Evolutionary conservation across 495 filamentous ascomycete species (phyloP), one percentile per base, ranked within the genome.

Genomic region (Neurospora sp.): DNA sequence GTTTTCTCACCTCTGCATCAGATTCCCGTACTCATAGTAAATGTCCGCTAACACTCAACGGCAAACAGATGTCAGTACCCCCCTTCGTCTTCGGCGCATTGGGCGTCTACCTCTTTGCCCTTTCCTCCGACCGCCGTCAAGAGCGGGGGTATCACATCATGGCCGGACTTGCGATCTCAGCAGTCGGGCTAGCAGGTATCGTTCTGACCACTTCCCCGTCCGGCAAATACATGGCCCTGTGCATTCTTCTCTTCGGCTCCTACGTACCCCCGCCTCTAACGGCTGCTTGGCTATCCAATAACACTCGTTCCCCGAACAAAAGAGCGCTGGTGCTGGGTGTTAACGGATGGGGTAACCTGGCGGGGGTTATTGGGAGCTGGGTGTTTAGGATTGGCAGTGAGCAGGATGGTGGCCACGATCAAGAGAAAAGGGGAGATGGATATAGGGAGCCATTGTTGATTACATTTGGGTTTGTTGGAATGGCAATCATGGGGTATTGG

Each of bases 281-380:
- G 2, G 86, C 88, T 3, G 87, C 88, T 4, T 90, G 88, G 89
- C 75, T 91, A 4, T 79, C 81, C 38, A 83, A 82, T 31, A 90
- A 90, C 74, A 90, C 78, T 39, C 79, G 78, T 35, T 70, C 59
- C 20, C 53, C 69, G 9, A 77, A 87, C 9, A 89, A 89, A 75
- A 81, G 88, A 0, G 80, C 86, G 1, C 76, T 89, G 4, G 77
- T 88, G 35, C 81, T 90, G 35, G 88, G 88, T 1, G 84, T 90
- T 72, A 89, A 89, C 72, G 88, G 88, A 10, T 89, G 83, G 82
- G 88, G 88, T 3, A 89, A 89, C 70, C 76, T 89, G 8, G 88
- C 88, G 0, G 88, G 88, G 35, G 80, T 89, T 8, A 75, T 89
- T 61, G 80, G 80, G 11, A 78, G 83, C 6, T 73, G 82, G 53